A percentile compares a stretch with the other conserved stretches of the same genome.
These are phyloP conservation scores for Coemansia guatemalensis DNA, from an alignment of 192 early-diverging fungal genomes.

Conservation along the genomic window DNA sequence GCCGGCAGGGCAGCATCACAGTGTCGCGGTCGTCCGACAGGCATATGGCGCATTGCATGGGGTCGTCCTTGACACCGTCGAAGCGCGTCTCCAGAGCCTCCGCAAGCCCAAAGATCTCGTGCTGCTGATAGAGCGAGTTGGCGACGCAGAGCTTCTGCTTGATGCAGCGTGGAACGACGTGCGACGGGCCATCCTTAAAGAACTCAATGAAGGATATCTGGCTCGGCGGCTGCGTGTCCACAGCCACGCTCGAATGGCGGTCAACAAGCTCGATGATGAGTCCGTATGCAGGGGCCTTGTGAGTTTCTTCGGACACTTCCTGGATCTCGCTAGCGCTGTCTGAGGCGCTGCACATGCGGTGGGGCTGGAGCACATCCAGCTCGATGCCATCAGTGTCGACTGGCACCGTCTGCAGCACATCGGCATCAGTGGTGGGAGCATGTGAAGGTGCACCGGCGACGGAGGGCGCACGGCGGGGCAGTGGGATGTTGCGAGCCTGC, in stretches of 20 bases:
- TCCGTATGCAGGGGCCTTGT: constrained; percentile 43
- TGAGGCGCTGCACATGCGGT: background rate
- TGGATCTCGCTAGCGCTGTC: constrained; percentile 30
- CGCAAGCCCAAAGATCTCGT: constrained; percentile 47
- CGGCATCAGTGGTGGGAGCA: background rate
- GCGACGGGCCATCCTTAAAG: constrained; percentile 30
- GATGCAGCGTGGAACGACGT: constrained; percentile 37
- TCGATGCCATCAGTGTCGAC: constrained; percentile 12
- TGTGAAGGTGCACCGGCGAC: background rate
- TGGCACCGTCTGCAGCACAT: background rate
- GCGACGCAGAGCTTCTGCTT: constrained; percentile 46
- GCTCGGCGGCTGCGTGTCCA: constrained; percentile 9
- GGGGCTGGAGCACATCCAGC: constrained; percentile 18
- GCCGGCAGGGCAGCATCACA: constrained; percentile 75
- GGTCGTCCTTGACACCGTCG: constrained; percentile 26
- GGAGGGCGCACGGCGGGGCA: background rate
- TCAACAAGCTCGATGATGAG: constrained; percentile 46
- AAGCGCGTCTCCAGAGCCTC: constrained; percentile 23
- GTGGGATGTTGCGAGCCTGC: constrained; percentile 29
- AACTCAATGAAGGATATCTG: constrained; percentile 50
- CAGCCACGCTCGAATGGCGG: background rate
- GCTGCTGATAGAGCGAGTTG: constrained; percentile 30
- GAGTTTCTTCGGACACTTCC: constrained; percentile 17
- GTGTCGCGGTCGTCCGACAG: constrained; percentile 71
- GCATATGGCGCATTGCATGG: constrained; percentile 76